A percentile compares a stretch with the other conserved stretches of the same genome.
These are phyloP conservation scores for Lolium rigidum DNA, from an alignment of 176 grass and related monocot genomes.

Conservation along the genomic window DNA sequence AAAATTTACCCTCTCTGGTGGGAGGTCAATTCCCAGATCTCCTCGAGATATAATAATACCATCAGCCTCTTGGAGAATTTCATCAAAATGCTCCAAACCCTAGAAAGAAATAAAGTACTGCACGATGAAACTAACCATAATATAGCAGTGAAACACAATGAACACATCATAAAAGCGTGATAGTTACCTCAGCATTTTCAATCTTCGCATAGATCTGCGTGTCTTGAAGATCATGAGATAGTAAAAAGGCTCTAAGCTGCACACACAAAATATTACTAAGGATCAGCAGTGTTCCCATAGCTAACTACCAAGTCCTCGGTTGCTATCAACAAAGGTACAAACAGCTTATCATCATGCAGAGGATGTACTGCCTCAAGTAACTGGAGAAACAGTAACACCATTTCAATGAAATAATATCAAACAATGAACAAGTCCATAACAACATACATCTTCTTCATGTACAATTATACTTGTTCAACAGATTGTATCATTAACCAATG, in stretches of 20 bases:
- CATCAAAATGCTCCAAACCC: conserved; percentile 98
- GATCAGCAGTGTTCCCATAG: conserved; percentile 29
- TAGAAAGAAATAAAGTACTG: conserved; percentile 50
- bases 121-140: conserved; percentile 28
- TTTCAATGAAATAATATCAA: not conserved
- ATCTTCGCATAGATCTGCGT: conserved; percentile 96
- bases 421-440: conserved; percentile 18
- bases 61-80: conserved; percentile 94
- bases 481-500: not conserved
- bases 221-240: conserved; percentile 66
- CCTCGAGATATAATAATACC: conserved; percentile 89
- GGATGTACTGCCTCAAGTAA: not conserved
- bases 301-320: not conserved
- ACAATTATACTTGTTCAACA: conserved; percentile 5
- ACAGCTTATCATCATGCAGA: not conserved
- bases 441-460: not conserved
- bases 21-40: conserved; percentile 90
- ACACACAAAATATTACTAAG: conserved; percentile 40
- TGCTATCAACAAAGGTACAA: conserved; percentile 9
- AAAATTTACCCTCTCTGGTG: conserved; percentile 80
- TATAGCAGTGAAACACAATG: conserved; percentile 31
- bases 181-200: conserved; percentile 82
- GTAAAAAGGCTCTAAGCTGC: conserved; percentile 90
- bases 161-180: not conserved
- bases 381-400: not conserved